phyloP scores from a whole-genome alignment of 768 basidiomycete species.

The Suillus cothurnatus region DNA sequence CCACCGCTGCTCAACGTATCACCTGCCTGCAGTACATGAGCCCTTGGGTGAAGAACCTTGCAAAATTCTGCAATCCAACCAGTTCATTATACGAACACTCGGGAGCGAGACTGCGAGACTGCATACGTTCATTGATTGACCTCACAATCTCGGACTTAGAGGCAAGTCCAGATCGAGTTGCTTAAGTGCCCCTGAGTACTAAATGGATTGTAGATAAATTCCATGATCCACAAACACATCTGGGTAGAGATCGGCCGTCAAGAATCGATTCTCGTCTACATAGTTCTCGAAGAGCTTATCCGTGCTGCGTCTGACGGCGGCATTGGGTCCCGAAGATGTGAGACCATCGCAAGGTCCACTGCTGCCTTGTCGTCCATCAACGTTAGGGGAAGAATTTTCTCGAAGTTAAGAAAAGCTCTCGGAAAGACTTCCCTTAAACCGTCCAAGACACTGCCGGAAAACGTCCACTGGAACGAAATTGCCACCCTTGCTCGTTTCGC shows the following conservation, averaged over 20 bases:
- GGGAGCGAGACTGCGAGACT: conserved; percentile 76
- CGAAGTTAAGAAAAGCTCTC: conserved; percentile 78
- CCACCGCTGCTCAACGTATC: conserved; percentile 54
- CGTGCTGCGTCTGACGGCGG: conserved; percentile 85
- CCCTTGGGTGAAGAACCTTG: conserved; percentile 87
- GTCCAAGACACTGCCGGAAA: conserved; percentile 65
- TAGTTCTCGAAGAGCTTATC: conserved; percentile 78
- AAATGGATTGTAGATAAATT: conserved; percentile 52
- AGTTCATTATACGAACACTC: conserved; percentile 70
- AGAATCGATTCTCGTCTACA: conserved; percentile 66
- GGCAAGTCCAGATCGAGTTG: conserved; percentile 41
- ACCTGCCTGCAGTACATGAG: conserved; percentile 80
- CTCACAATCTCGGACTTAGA: conserved; percentile 72
- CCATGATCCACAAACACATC: conserved; percentile 68
- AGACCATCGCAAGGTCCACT: conserved; percentile 73
- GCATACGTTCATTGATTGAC: conserved; percentile 77
- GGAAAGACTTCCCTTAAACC: conserved; percentile 70
- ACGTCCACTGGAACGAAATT: conserved; percentile 79
- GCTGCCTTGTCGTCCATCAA: conserved; percentile 74
- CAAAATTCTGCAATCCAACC: conserved; percentile 68
- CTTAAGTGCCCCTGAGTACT: conserved; percentile 6
- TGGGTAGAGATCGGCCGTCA: conserved; percentile 79
- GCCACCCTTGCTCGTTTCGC: conserved; percentile 78
- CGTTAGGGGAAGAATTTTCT: conserved; percentile 76
- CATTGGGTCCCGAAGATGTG: conserved; percentile 72